These are phyloP conservation scores for Arachnomyces sp. DNA, from an alignment of 2,329 filamentous ascomycete genomes.

Conservation along the genomic window DNA sequence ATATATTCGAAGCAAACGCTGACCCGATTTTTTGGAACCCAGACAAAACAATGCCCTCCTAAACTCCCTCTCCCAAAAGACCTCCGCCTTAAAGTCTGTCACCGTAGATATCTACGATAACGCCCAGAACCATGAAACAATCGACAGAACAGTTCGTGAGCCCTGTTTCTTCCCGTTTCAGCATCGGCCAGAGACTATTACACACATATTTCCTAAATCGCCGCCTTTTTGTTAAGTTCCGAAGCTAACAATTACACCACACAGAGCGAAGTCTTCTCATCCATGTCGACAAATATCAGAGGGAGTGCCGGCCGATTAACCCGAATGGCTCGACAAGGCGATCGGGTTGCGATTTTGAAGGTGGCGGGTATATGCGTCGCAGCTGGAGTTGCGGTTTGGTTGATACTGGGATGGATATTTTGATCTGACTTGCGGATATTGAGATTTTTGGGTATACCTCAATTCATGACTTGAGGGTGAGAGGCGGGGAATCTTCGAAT, in stretches of 20 bases:
- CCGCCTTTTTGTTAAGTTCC: background rate
- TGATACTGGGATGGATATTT: slow-evolving; percentile 58
- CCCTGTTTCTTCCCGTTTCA: slow-evolving; percentile 1
- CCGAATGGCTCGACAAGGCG: slow-evolving; percentile 84
- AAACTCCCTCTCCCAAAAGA: slow-evolving; percentile 82
- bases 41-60: slow-evolving; percentile 93
- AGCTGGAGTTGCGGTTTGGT: slow-evolving; percentile 67
- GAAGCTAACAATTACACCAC: background rate
- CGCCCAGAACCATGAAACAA: slow-evolving; percentile 76
- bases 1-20: slow-evolving; percentile 12
- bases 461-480: no score
- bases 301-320: slow-evolving; percentile 75
- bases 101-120: slow-evolving; percentile 98
- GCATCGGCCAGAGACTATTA: background rate
- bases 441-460: no score
- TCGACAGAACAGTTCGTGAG: slow-evolving; percentile 62
- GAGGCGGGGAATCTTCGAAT: no score
- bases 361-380: slow-evolving; percentile 75
- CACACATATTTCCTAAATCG: slow-evolving; percentile 2
- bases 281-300: slow-evolving; percentile 73
- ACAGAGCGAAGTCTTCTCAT: slow-evolving; percentile 83
- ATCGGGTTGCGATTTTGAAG: slow-evolving; percentile 86
- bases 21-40: slow-evolving; percentile 4
- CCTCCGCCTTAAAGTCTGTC: slow-evolving; percentile 82
- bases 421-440: no score